A percentile compares a stretch with the other conserved stretches of the same genome.
Conservation (phyloP, 495 filamentous ascomycete genomes). For the Neurospora hispaniola region DNA sequence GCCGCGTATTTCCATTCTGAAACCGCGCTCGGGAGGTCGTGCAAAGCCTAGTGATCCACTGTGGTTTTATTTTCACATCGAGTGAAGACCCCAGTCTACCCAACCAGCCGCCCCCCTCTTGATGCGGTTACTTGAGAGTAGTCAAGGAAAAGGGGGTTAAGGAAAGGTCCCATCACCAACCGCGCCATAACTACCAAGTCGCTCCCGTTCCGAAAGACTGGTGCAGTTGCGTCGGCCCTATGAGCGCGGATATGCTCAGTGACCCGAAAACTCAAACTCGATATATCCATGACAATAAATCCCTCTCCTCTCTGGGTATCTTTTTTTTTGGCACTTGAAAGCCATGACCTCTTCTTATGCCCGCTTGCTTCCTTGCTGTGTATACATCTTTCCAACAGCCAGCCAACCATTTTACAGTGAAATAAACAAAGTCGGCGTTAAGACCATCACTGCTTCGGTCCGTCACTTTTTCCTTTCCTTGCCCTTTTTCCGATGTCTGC, state of each 20-base stretch:
- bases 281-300: not conserved
- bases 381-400: not conserved
- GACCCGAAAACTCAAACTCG: not conserved
- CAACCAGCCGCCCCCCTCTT: not conserved
- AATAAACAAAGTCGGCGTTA: not conserved
- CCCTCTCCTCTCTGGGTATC: not conserved
- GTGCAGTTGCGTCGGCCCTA: not conserved
- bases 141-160: not conserved
- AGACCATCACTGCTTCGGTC: not conserved
- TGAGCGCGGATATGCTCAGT: not conserved
- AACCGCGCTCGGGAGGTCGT: not conserved
- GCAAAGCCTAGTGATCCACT: not conserved
- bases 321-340: not conserved
- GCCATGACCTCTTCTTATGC: not conserved
- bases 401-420: not conserved
- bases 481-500: not conserved
- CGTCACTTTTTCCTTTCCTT: not conserved
- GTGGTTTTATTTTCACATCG: not conserved
- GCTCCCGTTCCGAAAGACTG: not conserved
- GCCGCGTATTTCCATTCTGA: not conserved
- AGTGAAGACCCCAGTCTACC: not conserved
- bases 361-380: not conserved
- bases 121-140: not conserved
- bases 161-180: not conserved
- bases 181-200: not conserved